Evolutionary conservation across 805 yeast species (phyloP), one percentile per base, ranked within the genome.

Genomic region (Ogataea allantospora): DNA sequence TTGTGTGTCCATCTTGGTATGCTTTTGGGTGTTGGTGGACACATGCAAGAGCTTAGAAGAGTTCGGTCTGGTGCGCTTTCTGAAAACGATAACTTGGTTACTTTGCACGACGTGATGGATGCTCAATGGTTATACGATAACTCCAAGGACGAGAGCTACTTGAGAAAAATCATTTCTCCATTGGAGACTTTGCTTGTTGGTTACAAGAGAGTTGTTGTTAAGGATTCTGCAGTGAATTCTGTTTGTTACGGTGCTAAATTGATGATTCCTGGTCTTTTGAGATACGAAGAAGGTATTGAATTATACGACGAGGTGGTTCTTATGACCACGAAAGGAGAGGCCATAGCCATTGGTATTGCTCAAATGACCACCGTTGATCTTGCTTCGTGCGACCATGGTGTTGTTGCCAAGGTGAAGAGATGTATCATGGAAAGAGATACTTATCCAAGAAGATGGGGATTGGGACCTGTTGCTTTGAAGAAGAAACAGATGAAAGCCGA

Each of bases 401-500:
- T 89, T 44, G 99, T 91, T 58, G 96, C 99, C 52, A 88, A 87
- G 74, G 95, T 93, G 60, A 93, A 93, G 78, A 86, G 99, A 74
- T 91, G 98, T 74, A 93, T 93, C 57, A 93, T 93, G 99, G 99
- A 93, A 73, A 83, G 99, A 73, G 99, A 93, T 66, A 79, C 95
- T 35, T 93, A 93, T 68, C 99, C 99, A 70, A 85, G 99, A 77
- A 83, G 97, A 77, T 93, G 99, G 99, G 99, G 99, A 47, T 72
- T 93, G 55, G 99, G 99, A 56, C 99, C 99, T 56, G 87, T 89
- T 63, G 98, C 99, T 44, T 88, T 86, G 68, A 88, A 88, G 83
- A 93, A 93, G 85, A 93, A 93, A 77, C 96, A 91, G 74, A 73
- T 93, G 76, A 91, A 89, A 77, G 84, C 95, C 38, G 95, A 85